Evolutionary conservation across 495 filamentous ascomycete genomes (phyloP).

Genomic region (Penicillium maclennaniae): DNA sequence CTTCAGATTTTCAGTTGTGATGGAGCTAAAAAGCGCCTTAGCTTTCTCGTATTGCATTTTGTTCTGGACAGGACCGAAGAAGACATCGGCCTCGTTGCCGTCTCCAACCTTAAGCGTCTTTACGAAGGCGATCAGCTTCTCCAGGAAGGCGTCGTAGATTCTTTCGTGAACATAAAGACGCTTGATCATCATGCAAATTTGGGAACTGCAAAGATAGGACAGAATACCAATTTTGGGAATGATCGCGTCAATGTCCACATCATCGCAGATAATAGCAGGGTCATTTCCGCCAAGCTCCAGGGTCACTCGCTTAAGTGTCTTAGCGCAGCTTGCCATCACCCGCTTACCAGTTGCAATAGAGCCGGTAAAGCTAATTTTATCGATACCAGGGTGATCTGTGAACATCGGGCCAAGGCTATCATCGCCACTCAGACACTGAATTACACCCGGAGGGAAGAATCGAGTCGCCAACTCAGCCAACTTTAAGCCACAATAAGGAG

Average conservation of each 20-base stretch:
- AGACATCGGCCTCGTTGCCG: constrained; percentile 36
- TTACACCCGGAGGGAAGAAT: constrained; percentile 61
- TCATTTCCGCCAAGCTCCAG: constrained; percentile 67
- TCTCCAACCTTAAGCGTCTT: constrained; percentile 47
- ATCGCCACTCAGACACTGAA: constrained; percentile 64
- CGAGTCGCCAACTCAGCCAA: constrained; percentile 56
- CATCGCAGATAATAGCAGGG: constrained; percentile 59
- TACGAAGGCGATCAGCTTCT: constrained; percentile 51
- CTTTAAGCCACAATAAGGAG: constrained; percentile 65
- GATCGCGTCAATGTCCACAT: constrained; percentile 60
- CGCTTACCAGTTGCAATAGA: constrained; percentile 60
- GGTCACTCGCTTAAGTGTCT: constrained; percentile 59
- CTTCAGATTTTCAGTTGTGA: constrained; percentile 44
- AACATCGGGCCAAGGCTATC: constrained; percentile 60
- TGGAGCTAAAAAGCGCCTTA: constrained; percentile 46
- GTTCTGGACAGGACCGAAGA: constrained; percentile 60
- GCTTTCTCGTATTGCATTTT: constrained; percentile 54
- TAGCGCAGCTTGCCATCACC: constrained; percentile 56
- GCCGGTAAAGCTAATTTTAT: constrained; percentile 69
- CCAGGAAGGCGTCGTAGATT: constrained; percentile 61
- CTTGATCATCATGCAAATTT: constrained; percentile 59
- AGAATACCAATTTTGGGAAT: constrained; percentile 48
- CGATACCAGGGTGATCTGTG: constrained; percentile 55
- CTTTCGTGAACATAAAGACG: constrained; percentile 66
- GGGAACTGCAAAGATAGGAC: constrained; percentile 54